These are phyloP conservation scores for Aureobasidium sp. DNA, from an alignment of 2,329 filamentous ascomycete species.

Conservation along the genomic window DNA sequence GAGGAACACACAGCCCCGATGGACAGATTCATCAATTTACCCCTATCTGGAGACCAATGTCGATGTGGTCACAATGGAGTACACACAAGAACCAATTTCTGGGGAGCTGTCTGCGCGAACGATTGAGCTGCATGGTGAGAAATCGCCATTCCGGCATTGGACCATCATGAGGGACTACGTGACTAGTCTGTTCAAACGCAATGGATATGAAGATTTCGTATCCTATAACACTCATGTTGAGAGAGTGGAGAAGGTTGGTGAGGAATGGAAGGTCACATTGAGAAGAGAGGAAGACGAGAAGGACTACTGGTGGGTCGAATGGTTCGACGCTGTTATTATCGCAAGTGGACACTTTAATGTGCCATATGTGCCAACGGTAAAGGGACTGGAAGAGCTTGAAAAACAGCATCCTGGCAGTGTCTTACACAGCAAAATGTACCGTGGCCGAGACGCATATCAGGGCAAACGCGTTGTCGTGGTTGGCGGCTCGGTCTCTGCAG, in stretches of 20 bases:
- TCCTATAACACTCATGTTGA: conserved; percentile 70
- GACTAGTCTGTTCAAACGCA: conserved; percentile 55
- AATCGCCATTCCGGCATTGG: conserved; percentile 70
- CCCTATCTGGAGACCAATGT: conserved; percentile 73
- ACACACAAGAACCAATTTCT: conserved; percentile 63
- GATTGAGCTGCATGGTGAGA: conserved; percentile 56
- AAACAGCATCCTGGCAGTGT: conserved; percentile 54
- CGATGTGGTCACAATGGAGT: conserved; percentile 65
- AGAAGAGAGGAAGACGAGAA: conserved; percentile 58
- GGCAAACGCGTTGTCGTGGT: conserved; percentile 65
- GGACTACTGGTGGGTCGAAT: conserved; percentile 42
- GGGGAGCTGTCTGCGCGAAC: conserved; percentile 44
- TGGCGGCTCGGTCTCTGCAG: conserved; percentile 70
- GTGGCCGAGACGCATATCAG: conserved; percentile 50
- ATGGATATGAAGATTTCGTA: conserved; percentile 59
- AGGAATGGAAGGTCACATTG: conserved; percentile 25
- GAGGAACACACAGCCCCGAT: conserved; percentile 52
- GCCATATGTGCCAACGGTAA: conserved; percentile 59
- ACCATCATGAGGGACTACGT: conserved; percentile 63
- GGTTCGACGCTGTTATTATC: conserved; percentile 68
- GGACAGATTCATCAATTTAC: conserved; percentile 66
- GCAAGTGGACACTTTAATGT: conserved; percentile 68
- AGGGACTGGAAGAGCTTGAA: conserved; percentile 56
- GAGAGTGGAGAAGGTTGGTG: conserved; percentile 53
- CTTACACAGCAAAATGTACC: conserved; percentile 62